Base-by-base conservation (phyloP, 345 rosid genomes). In the Firmiana major region DNA sequence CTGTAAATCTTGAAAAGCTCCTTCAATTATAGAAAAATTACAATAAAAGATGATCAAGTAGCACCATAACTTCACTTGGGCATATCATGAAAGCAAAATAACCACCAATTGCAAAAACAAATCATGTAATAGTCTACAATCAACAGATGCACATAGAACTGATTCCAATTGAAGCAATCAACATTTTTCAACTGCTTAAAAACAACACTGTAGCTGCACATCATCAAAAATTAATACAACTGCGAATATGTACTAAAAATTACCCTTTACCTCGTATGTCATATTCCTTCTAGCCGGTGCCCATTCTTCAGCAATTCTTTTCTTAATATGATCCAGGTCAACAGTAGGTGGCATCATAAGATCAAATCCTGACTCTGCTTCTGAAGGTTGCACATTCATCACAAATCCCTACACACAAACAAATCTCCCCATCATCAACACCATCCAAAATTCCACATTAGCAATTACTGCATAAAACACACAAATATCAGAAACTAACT, bases 311-410 rank as follows among this genome's bases (percentile, higher is more conserved):
- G 84, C 86, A 82, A 93, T 90, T 80, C 85, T 92, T 83, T 73
- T 90, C 83, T 49, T 89, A 63, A 95, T 34, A 75, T 67, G 78
- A 83, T 86, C 89, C 0, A 92, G 93, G 73, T 95, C 98, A 0
- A 85, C 78, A 12, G 90, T 86, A 51, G 99, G 98, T 24, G 99
- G 92, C 79, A 96, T 73, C 84, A 98, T 89, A 60, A 92, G 6
- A 78, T 92, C 91, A 84, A 88, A 93, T 9, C 99, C 98, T 28
- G 97, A 98, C 86, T n/a, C n/a, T n/a, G n/a, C n/a, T n/a, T n/a
- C 98, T 1, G 98, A 92, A 66, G 97, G 98, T 54, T 93, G 98
- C 94, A 93, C 78, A 83, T 93, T 96, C 94, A 96, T 96, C 71
- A 91, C 93, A 86, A 87, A 93, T 2, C 97, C 99, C 97, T 91